A percentile compares a stretch with the other conserved stretches of the same genome.
Evolutionary conservation across 202 grass and related monocot species (phyloP).

Genomic region (Zoysia matrella): DNA sequence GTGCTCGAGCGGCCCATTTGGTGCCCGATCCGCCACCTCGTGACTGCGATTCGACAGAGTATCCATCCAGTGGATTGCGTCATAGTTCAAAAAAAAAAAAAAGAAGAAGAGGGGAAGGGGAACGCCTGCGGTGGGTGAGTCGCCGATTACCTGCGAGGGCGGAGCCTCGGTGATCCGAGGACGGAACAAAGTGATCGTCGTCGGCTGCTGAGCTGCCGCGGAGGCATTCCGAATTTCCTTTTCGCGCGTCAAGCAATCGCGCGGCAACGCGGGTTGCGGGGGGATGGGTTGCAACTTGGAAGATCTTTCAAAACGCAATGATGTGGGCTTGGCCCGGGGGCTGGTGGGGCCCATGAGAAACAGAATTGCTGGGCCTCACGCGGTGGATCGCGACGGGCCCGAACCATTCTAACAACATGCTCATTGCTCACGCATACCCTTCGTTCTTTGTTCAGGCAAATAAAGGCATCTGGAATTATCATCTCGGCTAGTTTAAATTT

Average conservation of each 20-base stretch:
- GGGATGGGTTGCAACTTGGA: too few relatives aligned
- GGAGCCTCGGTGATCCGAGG: neutral
- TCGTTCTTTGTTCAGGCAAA: too few relatives aligned
- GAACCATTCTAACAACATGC: too few relatives aligned
- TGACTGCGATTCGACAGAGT: neutral
- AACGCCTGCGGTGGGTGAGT: neutral
- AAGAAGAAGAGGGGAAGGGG: neutral
- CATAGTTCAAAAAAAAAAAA: neutral
- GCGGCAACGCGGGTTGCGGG: neutral
- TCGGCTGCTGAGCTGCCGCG: neutral
- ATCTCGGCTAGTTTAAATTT: too few relatives aligned
- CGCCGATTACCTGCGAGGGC: neutral
- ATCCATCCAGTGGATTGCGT: too few relatives aligned
- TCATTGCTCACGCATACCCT: too few relatives aligned
- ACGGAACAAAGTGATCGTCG: neutral
- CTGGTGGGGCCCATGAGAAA: neutral
- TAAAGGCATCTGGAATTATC: too few relatives aligned
- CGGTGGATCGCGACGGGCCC: too few relatives aligned
- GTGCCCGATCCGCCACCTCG: neutral
- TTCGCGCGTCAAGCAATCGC: constrained; percentile 3
- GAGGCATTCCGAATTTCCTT: constrained; percentile 25
- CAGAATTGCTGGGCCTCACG: too few relatives aligned
- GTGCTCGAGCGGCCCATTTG: neutral
- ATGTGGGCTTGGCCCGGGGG: neutral
- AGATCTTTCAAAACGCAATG: neutral